Percentiles rank a stretch among this genome's conserved stretches.
Conservation (phyloP, 345 rosid genomes). For the Hypericum perforatum region DNA sequence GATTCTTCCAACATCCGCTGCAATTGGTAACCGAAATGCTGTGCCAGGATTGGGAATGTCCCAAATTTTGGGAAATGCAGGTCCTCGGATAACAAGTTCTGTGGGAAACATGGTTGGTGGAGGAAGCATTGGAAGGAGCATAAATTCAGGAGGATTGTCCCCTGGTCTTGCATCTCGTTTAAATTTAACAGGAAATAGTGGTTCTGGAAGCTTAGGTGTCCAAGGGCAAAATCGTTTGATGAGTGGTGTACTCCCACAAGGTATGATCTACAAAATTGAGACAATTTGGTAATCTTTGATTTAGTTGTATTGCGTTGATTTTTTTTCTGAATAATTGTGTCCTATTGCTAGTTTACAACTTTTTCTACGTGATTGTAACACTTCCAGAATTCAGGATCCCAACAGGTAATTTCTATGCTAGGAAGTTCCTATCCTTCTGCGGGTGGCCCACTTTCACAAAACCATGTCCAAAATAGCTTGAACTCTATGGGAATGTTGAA, state of each 20-base stretch:
- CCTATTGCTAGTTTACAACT: no score
- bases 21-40: conserved; percentile 68
- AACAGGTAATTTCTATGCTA: conserved; percentile 83
- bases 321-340: no score
- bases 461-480: conserved; percentile 76
- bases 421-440: conserved; percentile 62
- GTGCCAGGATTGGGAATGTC: conserved; percentile 87
- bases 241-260: conserved; percentile 87
- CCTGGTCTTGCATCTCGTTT: conserved; percentile 83
- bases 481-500: conserved; percentile 83
- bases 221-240: conserved; percentile 89
- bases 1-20: conserved; percentile 80
- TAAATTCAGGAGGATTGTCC: conserved; percentile 80
- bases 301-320: no score
- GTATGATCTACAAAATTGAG: no score
- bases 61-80: conserved; percentile 80
- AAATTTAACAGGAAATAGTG: conserved; percentile 59
- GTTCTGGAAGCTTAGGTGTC: conserved; percentile 69
- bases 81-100: conserved; percentile 74
- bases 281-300: no score
- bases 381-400: conserved; percentile 58
- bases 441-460: conserved; percentile 83
- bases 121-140: conserved; percentile 74
- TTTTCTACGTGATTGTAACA: no score
- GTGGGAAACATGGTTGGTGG: conserved; percentile 94